phyloP scores from a whole-genome alignment of 306 rosid genomes.

The Mimosa pudica region DNA sequence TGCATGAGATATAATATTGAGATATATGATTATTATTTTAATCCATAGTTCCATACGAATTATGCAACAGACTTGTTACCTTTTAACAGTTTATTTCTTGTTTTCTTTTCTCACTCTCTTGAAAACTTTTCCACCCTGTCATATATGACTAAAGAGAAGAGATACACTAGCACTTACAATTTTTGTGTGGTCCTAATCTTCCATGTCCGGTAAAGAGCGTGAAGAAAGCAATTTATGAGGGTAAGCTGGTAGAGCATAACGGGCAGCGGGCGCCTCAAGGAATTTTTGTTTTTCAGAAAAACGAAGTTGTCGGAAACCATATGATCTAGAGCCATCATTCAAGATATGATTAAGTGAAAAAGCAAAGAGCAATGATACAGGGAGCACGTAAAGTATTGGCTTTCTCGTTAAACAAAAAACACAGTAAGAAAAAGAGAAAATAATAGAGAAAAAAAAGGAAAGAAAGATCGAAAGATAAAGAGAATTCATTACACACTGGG shows the following conservation, averaged over 20 bases:
- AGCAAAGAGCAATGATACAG: neutral
- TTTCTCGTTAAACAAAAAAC: slow-evolving; percentile 23
- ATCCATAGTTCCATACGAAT: neutral
- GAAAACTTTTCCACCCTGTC: too few relatives aligned
- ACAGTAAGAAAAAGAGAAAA: neutral
- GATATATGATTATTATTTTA: too few relatives aligned
- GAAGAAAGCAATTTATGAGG: neutral
- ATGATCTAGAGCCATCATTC: neutral
- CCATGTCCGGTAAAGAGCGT: neutral
- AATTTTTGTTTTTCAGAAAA: neutral
- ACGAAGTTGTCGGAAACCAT: neutral
- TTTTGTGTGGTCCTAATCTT: too few relatives aligned
- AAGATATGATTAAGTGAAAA: slow-evolving; percentile 9
- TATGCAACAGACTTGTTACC: neutral
- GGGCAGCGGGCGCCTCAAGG: neutral
- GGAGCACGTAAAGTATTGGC: slow-evolving; percentile 3
- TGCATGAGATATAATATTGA: neutral
- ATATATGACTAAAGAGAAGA: too few relatives aligned
- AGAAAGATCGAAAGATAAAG: slow-evolving; percentile 4
- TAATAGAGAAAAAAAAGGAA: neutral
- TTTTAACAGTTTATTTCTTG: too few relatives aligned
- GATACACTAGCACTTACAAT: too few relatives aligned
- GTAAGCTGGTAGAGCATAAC: neutral
- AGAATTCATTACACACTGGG: neutral
- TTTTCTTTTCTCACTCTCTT: too few relatives aligned